Conservation (phyloP, 140 eudicot species). For the Bidens hawaiensis region DNA sequence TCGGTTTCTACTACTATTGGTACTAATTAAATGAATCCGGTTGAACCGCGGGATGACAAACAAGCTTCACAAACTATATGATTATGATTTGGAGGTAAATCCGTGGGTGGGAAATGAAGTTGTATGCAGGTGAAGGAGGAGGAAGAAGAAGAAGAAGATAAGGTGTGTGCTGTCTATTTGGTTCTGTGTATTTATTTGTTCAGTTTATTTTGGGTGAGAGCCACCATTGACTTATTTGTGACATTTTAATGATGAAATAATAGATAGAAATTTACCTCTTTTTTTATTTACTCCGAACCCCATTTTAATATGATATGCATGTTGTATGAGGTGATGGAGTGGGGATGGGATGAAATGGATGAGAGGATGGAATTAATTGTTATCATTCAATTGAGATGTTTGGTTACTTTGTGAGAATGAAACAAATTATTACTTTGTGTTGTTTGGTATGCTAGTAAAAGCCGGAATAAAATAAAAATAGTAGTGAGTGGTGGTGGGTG, state of each 20-base stretch:
- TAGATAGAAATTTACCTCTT: background rate
- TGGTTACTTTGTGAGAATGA: too few species aligned
- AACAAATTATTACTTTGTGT: too few species aligned
- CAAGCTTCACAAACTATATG: background rate
- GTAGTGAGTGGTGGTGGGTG: too few species aligned
- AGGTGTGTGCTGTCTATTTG: conserved; percentile 17
- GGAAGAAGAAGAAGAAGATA: conserved; percentile 31
- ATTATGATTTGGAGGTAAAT: conserved; percentile 1
- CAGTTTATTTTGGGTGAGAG: conserved; percentile 16
- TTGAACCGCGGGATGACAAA: background rate
- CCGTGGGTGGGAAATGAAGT: conserved; percentile 25
- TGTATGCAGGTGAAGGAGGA: conserved; percentile 22
- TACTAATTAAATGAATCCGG: conserved; percentile 6
- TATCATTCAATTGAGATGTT: too few species aligned
- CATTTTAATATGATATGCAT: too few species aligned
- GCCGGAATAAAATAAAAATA: too few species aligned
- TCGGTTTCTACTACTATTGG: too few species aligned
- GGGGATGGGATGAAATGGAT: too few species aligned
- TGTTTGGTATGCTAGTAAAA: too few species aligned
- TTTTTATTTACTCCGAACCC: too few species aligned
- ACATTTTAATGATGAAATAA: background rate
- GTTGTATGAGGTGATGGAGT: too few species aligned
- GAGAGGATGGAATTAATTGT: too few species aligned
- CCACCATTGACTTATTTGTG: conserved; percentile 27
- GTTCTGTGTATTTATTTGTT: conserved; percentile 5